Base-by-base conservation (phyloP, 2,329 filamentous ascomycete genomes). In the Talaromyces sp. region DNA sequence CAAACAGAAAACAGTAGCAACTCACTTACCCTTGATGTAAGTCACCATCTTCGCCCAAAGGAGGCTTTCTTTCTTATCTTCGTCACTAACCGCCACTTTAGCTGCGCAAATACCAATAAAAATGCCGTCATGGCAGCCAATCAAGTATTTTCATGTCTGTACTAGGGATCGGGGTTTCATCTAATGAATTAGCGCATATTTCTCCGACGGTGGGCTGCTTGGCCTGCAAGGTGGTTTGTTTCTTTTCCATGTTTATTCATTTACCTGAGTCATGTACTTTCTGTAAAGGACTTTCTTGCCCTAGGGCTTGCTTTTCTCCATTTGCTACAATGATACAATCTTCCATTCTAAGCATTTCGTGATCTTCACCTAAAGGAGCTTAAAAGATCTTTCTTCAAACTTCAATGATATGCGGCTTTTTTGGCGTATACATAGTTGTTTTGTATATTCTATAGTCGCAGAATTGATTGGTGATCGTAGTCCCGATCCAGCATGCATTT, bases 21-120 rank as follows among this genome's bases (percentile, higher is more conserved):
- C 77, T 90, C 91, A 41, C 79, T 99, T 77, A 97, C 92, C 61
- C 80, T 99, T 69, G 94, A 99, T 87, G 92, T 97, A 80, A 93
- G 93, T 81, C 43, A 19, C 3, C 11, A 19, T 27, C 59, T 14
- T 7, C 35, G 19, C 35, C 48, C 27, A 21, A 2, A 26, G 5
- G 29, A 14, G 4, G 9, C 11, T 26, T 11, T 43, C 6, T 27
- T 46, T n/a, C 6, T 54, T 54, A n/a, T n/a, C n/a, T n/a, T 6
- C 14, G 24, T 7, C 27, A 38, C 56, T 61, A 56, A 61, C 27
- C 27, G 9, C 46, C 55, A 26, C 26, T 35, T 46, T 59, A 74
- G 72, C 72, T 74, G 54, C 72, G 72, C 54, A 74, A 74, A 66
- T 74, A 74, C 59, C 71, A 69, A 53, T 61, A 61, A 52, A 51